Evolutionary conservation across 177 flowering plant species (phyloP).

Genomic region (Vitis hybrid): DNA sequence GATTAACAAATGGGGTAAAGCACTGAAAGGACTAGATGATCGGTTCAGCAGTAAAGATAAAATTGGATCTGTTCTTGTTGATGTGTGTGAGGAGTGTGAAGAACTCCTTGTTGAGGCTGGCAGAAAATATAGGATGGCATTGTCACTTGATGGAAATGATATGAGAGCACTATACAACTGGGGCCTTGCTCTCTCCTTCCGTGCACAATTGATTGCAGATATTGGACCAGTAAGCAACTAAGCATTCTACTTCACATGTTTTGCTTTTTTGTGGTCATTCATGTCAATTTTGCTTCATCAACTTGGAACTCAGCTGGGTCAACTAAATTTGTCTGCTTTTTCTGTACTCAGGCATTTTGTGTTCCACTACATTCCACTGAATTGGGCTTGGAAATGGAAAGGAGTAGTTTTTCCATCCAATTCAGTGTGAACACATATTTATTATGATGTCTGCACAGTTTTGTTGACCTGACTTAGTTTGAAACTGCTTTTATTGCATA

Average conservation of each 20-base stretch:
- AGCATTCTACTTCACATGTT: slow-evolving; percentile 17
- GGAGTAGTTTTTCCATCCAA: too few relatives aligned
- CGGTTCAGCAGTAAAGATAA: slow-evolving; percentile 38
- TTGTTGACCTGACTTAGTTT: too few relatives aligned
- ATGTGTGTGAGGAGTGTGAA: slow-evolving; percentile 93
- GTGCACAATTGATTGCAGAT: slow-evolving; percentile 91
- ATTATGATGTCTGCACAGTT: too few relatives aligned
- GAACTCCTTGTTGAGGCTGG: slow-evolving; percentile 89
- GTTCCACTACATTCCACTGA: neutral
- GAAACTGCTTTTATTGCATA: too few relatives aligned
- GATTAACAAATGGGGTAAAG: slow-evolving; percentile 18
- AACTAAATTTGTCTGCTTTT: neutral
- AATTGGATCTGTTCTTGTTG: slow-evolving; percentile 52
- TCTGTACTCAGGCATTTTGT: neutral
- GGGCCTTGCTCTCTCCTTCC: slow-evolving; percentile 93
- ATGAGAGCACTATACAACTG: slow-evolving; percentile 83
- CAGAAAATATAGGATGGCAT: slow-evolving; percentile 69
- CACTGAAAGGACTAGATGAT: slow-evolving; percentile 26
- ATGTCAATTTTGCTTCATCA: neutral
- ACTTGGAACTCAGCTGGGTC: neutral
- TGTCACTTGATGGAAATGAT: slow-evolving; percentile 83
- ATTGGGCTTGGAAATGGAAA: neutral
- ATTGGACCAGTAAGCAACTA: slow-evolving; percentile 74
- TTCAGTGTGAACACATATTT: too few relatives aligned
- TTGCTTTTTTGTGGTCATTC: neutral